Percentiles rank a stretch among this genome's conserved stretches.
phyloP scores from a whole-genome alignment of 139 green algal species.

The Astrephomene gubernaculifera region DNA sequence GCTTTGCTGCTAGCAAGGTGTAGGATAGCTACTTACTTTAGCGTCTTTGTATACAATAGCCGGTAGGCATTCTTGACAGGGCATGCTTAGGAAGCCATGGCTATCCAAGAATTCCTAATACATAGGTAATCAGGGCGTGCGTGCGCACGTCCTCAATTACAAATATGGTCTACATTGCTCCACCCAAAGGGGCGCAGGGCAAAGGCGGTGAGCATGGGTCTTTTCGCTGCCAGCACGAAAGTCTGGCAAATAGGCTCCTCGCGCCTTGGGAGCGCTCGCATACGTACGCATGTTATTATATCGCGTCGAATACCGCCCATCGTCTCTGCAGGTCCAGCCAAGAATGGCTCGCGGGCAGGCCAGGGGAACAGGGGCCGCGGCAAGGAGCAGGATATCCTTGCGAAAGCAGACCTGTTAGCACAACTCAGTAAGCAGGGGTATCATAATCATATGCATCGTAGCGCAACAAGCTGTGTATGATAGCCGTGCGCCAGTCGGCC shows the following conservation, averaged over 20 bases:
- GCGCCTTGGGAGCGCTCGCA: too few relatives aligned
- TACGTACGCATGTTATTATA: too few relatives aligned
- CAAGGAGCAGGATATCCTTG: background rate
- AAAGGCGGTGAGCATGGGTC: background rate
- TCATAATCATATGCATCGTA: background rate
- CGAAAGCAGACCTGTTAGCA: slow-evolving; percentile 41
- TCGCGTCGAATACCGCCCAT: too few relatives aligned
- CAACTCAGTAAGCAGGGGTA: slow-evolving; percentile 45
- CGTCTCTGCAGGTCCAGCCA: background rate
- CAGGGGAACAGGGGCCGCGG: background rate
- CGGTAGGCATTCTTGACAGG: too few relatives aligned
- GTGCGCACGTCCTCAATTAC: background rate
- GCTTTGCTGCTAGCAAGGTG: too few relatives aligned
- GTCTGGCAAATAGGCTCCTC: too few relatives aligned
- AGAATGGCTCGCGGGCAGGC: slow-evolving; percentile 27
- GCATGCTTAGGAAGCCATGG: too few relatives aligned
- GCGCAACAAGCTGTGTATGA: background rate
- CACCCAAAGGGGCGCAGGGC: background rate
- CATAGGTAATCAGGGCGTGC: slow-evolving; percentile 1
- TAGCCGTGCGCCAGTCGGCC: too few relatives aligned
- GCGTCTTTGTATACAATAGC: too few relatives aligned
- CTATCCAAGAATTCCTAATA: too few relatives aligned
- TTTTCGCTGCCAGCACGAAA: too few relatives aligned
- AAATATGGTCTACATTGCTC: slow-evolving; percentile 42
- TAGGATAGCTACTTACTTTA: too few relatives aligned